phyloP scores from a whole-genome alignment of 495 filamentous ascomycete genomes.

The Geopyxis carbonaria region DNA sequence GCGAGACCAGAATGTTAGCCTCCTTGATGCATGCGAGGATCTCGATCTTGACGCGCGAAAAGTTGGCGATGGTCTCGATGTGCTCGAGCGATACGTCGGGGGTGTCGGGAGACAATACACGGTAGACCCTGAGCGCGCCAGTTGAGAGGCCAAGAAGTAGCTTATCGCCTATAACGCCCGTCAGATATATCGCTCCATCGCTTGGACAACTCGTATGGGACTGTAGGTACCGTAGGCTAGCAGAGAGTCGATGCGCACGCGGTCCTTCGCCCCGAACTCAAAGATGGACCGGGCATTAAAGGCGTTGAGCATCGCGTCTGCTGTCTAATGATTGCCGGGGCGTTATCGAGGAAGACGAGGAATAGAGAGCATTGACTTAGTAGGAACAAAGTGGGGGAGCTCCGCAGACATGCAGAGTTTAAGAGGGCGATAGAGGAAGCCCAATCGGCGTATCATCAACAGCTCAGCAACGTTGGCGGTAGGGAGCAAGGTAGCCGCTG shows the following conservation, averaged over 20 bases:
- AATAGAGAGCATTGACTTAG: too few species aligned
- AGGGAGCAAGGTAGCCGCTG: too few species aligned
- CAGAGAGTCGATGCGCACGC: slow-evolving; percentile 86
- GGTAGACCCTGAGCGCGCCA: slow-evolving; percentile 77
- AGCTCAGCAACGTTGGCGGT: too few species aligned
- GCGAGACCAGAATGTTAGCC: slow-evolving; percentile 70
- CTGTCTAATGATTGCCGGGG: too few species aligned
- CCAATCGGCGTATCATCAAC: too few species aligned
- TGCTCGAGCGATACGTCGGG: slow-evolving; percentile 49
- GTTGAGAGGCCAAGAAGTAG: slow-evolving; percentile 82
- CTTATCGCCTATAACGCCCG: slow-evolving; percentile 47
- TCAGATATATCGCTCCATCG: slow-evolving; percentile 3
- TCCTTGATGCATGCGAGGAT: slow-evolving; percentile 92
- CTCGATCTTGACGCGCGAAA: slow-evolving; percentile 72
- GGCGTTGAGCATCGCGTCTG: slow-evolving; percentile 93
- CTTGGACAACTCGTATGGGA: slow-evolving; percentile 6
- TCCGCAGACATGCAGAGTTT: too few species aligned
- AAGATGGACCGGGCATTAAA: slow-evolving; percentile 91
- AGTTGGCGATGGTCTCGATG: slow-evolving; percentile 80
- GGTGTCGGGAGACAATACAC: slow-evolving; percentile 43
- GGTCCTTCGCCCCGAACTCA: slow-evolving; percentile 88
- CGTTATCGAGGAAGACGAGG: too few species aligned
- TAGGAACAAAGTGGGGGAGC: too few species aligned
- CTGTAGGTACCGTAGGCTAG: slow-evolving; percentile 55
- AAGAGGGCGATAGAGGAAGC: too few species aligned